Conservation (phyloP, 164 flowering plant species). For the Stephania yunnanensis region DNA sequence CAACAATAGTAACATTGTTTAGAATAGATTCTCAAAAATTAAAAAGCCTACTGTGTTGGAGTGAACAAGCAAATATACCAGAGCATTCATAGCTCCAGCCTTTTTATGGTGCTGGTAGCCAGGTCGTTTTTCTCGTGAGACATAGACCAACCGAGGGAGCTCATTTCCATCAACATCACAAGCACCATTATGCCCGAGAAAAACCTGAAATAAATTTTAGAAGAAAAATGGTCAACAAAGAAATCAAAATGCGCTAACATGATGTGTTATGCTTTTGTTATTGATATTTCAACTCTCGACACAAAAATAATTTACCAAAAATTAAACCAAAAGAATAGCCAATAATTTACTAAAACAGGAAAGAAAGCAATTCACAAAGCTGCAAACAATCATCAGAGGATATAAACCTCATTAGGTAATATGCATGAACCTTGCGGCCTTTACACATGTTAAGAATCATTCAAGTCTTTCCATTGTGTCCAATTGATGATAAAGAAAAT, state of each 20-base stretch:
- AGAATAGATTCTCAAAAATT: background rate
- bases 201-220: constrained; percentile 50
- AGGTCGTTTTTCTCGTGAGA: constrained; percentile 92
- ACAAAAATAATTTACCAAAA: too few relatives aligned
- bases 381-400: background rate
- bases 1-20: constrained; percentile 8
- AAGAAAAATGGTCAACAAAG: background rate
- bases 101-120: constrained; percentile 94
- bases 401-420: background rate
- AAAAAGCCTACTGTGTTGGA: background rate
- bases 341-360: too few relatives aligned
- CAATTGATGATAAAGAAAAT: background rate
- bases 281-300: background rate
- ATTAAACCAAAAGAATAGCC: too few relatives aligned
- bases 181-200: constrained; percentile 81
- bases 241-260: background rate
- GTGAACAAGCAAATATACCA: constrained; percentile 36
- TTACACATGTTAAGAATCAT: too few relatives aligned
- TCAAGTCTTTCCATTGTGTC: background rate
- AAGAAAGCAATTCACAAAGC: background rate
- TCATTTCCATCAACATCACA: constrained; percentile 88
- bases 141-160: constrained; percentile 95
- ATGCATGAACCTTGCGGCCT: background rate
- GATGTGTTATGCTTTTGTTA: background rate
- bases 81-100: constrained; percentile 95